Evolutionary conservation across 2,329 filamentous ascomycete species (phyloP).

Genomic region (Aureobasidium sp.): DNA sequence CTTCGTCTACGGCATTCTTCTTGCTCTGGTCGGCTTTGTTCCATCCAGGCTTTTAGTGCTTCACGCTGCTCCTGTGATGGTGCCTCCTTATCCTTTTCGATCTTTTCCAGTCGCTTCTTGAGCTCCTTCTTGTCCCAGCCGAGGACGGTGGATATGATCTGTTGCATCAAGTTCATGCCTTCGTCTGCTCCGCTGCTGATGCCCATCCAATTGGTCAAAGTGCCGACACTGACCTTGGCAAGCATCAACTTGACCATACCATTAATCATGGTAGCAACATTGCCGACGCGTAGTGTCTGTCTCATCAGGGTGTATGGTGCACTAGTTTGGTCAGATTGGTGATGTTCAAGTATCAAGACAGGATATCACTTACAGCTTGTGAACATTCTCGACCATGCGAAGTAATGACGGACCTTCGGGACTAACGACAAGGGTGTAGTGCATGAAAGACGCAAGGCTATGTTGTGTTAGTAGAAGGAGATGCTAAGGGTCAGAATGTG

Average conservation of each 20-base stretch:
- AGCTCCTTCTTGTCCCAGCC: slow-evolving; percentile 68
- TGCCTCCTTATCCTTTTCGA: slow-evolving; percentile 55
- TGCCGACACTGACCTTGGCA: slow-evolving; percentile 68
- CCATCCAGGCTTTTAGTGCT: slow-evolving; percentile 53
- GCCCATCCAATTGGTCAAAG: slow-evolving; percentile 72
- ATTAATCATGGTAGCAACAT: slow-evolving; percentile 74
- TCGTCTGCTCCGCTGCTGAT: slow-evolving; percentile 64
- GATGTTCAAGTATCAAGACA: neutral
- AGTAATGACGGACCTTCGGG: slow-evolving; percentile 69
- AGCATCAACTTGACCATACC: slow-evolving; percentile 65
- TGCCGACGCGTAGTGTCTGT: slow-evolving; percentile 68
- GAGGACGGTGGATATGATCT: slow-evolving; percentile 66
- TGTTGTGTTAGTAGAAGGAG: neutral
- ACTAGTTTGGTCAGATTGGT: neutral
- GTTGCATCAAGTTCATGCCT: slow-evolving; percentile 73
- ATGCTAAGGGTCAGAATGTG: neutral
- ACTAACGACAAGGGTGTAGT: slow-evolving; percentile 65
- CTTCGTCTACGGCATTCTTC: slow-evolving; percentile 54
- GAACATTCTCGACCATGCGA: slow-evolving; percentile 61
- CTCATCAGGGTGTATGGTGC: slow-evolving; percentile 63
- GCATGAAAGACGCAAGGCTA: slow-evolving; percentile 65
- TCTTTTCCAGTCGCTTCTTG: slow-evolving; percentile 55
- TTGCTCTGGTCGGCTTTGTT: slow-evolving; percentile 48
- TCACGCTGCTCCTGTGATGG: slow-evolving; percentile 56
- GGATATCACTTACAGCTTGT: slow-evolving; percentile 46